Percentiles rank a stretch among this genome's conserved stretches.
Conservation (phyloP, 768 basidiomycete genomes). For the Tulasnella sp. region DNA sequence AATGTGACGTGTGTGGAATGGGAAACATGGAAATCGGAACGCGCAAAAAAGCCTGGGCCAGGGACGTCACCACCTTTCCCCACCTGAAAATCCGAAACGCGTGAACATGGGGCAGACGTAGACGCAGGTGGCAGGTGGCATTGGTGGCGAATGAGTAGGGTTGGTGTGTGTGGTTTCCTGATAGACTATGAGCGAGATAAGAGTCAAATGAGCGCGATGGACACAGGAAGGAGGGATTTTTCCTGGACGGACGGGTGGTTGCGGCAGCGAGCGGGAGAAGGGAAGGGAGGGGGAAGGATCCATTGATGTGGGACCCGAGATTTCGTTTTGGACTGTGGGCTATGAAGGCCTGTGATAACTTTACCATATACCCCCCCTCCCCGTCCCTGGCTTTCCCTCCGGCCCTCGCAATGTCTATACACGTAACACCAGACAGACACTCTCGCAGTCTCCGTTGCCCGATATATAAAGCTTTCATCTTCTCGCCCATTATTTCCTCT, state of each 20-base stretch:
- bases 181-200: not conserved
- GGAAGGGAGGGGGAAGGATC: not conserved
- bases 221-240: not conserved
- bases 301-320: not conserved
- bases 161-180: not conserved
- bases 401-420: not conserved
- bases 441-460: not conserved
- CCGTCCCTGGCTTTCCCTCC: not conserved
- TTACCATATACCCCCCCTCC: not conserved
- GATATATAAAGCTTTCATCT: not conserved
- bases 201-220: not conserved
- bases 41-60: not conserved
- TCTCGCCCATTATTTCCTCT: not conserved
- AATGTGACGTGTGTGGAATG: not conserved
- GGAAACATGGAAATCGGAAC: not conserved
- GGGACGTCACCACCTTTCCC: not conserved
- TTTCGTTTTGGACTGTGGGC: slow-evolving; percentile 2
- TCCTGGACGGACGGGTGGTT: not conserved
- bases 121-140: not conserved
- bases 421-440: not conserved
- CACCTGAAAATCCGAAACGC: not conserved
- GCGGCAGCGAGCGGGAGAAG: slow-evolving; percentile 3
- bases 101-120: too few relatives aligned
- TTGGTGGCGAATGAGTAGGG: not conserved
- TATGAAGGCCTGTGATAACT: slow-evolving; percentile 11